Base-by-base conservation (phyloP, 495 filamentous ascomycete genomes). In the Aspergillus ostianus region DNA sequence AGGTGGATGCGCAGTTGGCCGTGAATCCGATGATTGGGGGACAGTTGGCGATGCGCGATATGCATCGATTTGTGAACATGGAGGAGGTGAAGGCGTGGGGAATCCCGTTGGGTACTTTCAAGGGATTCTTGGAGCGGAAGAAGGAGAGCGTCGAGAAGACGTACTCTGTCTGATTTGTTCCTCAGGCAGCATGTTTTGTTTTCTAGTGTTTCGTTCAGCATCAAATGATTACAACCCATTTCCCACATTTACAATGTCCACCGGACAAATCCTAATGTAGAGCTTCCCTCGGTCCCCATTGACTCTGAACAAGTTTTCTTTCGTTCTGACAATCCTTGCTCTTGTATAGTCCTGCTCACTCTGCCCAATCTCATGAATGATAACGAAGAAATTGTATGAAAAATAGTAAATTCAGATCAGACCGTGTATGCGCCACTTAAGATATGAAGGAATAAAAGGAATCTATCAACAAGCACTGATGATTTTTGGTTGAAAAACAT, bases 111-210 rank as follows among this genome's bases (percentile, higher is more conserved):
- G 64, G 61, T 1, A 76, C 64, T 4, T 79, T 82, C 55, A 55
- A 64, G 23, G 52, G 65, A 50, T 80, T 76, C 61, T 53, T 80
- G 57, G 62, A 64, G 59, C 64, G 75, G 53, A 72, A 80, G 61
- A 70, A 69, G 58, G 61, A 67, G 2, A 58, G 26, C 1, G 62
- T 76, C 23, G 49, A 57, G 4, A 48, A 55, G 51, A 73, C 69
- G 15, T 76, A 69, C 30, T 62, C 44, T 10, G 19, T 36, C 21
- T 59, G 48, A 46, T 26, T 26, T 4, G 23, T 27, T 52, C 30
- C 20, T 52, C 29, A 32, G 29, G 29, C 29, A 32, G 29, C 29
- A 32, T 32, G 29, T 32, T 32, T 10, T 32, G 29, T 32, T 32
- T 10, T 10, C 29, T 32, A 32, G 29, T 10, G 8, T 6, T 8